Conservation (phyloP, 2,329 filamentous ascomycete genomes). For the Cladosporium sp. region DNA sequence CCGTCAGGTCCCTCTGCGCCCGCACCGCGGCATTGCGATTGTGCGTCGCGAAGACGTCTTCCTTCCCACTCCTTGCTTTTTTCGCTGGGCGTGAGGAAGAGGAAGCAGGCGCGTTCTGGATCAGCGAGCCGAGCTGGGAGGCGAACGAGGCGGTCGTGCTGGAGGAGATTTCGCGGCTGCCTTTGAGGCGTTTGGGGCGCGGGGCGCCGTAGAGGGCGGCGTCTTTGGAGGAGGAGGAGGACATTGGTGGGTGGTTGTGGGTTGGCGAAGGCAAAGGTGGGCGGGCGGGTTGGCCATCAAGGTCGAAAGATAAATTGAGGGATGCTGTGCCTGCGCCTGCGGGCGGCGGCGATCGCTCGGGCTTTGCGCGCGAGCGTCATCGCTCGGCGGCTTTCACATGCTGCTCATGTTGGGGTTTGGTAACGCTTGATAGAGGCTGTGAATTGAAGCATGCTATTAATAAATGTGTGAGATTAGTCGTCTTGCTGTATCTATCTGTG, state of each 20-base stretch:
- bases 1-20: conserved; percentile 53
- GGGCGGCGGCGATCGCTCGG: too few relatives aligned
- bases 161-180: conserved; percentile 59
- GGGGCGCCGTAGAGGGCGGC: conserved; percentile 70
- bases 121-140: conserved; percentile 78
- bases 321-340: too few relatives aligned
- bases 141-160: conserved; percentile 76
- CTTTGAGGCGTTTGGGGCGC: conserved; percentile 55
- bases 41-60: conserved; percentile 62
- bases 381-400: too few relatives aligned
- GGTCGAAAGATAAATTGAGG: background rate
- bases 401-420: too few relatives aligned
- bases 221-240: conserved; percentile 39
- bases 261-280: too few relatives aligned
- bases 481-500: too few relatives aligned
- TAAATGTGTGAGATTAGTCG: too few relatives aligned
- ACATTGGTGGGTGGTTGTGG: background rate
- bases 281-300: background rate
- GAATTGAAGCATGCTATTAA: background rate
- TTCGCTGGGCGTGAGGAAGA: conserved; percentile 39
- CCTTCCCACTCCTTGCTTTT: conserved; percentile 46
- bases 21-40: conserved; percentile 56
- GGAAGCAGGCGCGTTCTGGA: conserved; percentile 46
- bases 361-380: too few relatives aligned
- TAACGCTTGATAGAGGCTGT: background rate